Evolutionary conservation across 768 basidiomycete genomes (phyloP).

Genomic region (Holtermanniella nyarrowii): DNA sequence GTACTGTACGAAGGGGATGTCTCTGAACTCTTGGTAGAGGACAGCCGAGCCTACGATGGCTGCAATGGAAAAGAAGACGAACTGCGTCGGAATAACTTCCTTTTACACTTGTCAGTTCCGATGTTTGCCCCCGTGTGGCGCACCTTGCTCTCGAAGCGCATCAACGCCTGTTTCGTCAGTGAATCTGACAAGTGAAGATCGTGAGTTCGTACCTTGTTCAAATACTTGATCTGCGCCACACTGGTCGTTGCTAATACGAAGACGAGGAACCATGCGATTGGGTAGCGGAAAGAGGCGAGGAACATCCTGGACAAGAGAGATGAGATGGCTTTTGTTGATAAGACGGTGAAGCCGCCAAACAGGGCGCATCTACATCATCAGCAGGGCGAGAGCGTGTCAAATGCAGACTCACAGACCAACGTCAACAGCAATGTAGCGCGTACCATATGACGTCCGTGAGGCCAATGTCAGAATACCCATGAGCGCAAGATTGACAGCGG

Average conservation of each 20-base stretch:
- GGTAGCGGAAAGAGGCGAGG: slow-evolving; percentile 62
- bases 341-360: slow-evolving; percentile 60
- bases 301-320: slow-evolving; percentile 71
- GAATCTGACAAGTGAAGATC: too few relatives aligned
- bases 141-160: slow-evolving; percentile 88
- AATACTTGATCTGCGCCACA: slow-evolving; percentile 37
- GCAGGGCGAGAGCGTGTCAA: neutral
- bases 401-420: slow-evolving; percentile 65
- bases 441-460: slow-evolving; percentile 56
- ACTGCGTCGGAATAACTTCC: slow-evolving; percentile 90
- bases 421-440: slow-evolving; percentile 67
- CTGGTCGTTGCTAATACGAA: slow-evolving; percentile 48
- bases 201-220: too few relatives aligned
- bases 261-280: slow-evolving; percentile 47
- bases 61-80: slow-evolving; percentile 68
- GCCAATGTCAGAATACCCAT: slow-evolving; percentile 54
- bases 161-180: slow-evolving; percentile 60
- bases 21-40: slow-evolving; percentile 84
- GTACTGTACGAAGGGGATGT: slow-evolving; percentile 67
- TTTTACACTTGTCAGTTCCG: slow-evolving; percentile 30
- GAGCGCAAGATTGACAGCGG: slow-evolving; percentile 52
- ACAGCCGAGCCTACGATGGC: slow-evolving; percentile 88
- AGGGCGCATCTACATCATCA: slow-evolving; percentile 20
- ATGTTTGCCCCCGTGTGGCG: slow-evolving; percentile 3
- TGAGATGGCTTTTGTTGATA: slow-evolving; percentile 85